A percentile compares a stretch with the other conserved stretches of the same genome.
Evolutionary conservation across 139 green algal species (phyloP).

Genomic region (Ulvella scutata): DNA sequence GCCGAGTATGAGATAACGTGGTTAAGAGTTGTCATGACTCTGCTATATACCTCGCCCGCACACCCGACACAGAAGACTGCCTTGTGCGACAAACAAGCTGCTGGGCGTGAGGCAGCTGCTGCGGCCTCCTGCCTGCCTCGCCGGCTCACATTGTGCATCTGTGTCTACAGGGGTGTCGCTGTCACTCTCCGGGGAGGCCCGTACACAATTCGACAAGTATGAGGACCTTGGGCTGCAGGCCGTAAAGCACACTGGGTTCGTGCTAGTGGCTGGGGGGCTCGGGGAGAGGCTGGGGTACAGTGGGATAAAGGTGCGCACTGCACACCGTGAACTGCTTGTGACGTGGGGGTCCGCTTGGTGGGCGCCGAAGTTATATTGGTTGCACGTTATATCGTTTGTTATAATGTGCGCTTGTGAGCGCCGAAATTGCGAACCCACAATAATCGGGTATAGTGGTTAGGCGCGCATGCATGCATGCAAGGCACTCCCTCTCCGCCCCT

Average conservation of each 20-base stretch:
- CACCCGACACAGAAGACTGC: no score
- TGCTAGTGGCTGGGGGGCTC: slow-evolving; percentile 93
- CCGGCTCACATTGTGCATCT: neutral
- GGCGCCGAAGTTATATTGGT: no score
- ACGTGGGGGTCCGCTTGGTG: neutral
- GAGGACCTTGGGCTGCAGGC: slow-evolving; percentile 2
- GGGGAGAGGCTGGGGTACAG: slow-evolving; percentile 89
- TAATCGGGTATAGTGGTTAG: no score
- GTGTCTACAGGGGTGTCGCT: slow-evolving; percentile 24
- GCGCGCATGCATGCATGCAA: no score
- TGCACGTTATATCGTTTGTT: no score
- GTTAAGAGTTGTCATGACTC: no score
- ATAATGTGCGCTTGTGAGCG: no score
- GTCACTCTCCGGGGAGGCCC: slow-evolving; percentile 5
- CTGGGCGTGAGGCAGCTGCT: neutral
- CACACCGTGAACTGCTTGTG: neutral
- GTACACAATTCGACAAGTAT: neutral
- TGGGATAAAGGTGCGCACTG: slow-evolving; percentile 56
- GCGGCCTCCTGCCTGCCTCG: neutral
- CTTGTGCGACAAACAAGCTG: neutral
- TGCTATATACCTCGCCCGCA: no score
- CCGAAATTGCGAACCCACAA: no score
- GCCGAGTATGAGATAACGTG: no score
- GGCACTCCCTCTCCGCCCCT: no score
- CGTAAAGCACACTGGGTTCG: slow-evolving; percentile 58